These are phyloP conservation scores for Mycena rosella DNA, from an alignment of 768 basidiomycete species.

Conservation along the genomic window DNA sequence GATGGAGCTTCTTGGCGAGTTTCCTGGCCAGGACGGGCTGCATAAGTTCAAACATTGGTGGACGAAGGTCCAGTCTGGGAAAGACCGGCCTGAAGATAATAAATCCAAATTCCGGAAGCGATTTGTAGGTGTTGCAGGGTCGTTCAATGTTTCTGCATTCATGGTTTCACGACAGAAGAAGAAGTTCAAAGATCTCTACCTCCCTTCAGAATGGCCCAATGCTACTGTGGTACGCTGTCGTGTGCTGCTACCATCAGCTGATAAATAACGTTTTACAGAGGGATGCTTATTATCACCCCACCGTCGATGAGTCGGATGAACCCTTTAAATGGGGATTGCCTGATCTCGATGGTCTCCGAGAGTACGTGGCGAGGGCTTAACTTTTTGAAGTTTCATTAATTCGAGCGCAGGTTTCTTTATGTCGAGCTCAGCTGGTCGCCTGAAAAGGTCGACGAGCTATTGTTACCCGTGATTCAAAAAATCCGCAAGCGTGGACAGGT, in stretches of 20 bases:
- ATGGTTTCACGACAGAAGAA: constrained; percentile 73
- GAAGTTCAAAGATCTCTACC: constrained; percentile 85
- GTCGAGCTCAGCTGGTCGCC: constrained; percentile 88
- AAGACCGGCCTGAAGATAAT: constrained; percentile 82
- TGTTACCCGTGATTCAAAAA: constrained; percentile 93
- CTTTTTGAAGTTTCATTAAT: constrained; percentile 25
- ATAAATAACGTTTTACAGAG: constrained; percentile 66
- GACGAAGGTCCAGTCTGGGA: constrained; percentile 90
- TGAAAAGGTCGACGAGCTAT: constrained; percentile 87
- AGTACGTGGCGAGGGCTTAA: constrained; percentile 58
- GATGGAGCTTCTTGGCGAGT: constrained; percentile 95
- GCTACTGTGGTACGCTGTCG: constrained; percentile 78
- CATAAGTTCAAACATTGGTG: constrained; percentile 95
- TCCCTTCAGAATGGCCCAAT: constrained; percentile 91
- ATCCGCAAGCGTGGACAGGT: constrained; percentile 88
- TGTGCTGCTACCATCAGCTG: constrained; percentile 3
- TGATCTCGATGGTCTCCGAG: constrained; percentile 92
- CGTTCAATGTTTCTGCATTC: not conserved
- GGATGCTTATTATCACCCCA: constrained; percentile 94
- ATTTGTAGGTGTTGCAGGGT: constrained; percentile 70
- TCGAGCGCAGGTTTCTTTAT: constrained; percentile 67
- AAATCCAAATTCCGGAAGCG: constrained; percentile 82
- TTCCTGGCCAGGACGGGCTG: constrained; percentile 87
- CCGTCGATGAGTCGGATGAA: constrained; percentile 91
- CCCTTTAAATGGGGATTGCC: constrained; percentile 97